phyloP scores from a whole-genome alignment of 2,329 filamentous ascomycete genomes.

The Calonectria henricotiae region DNA sequence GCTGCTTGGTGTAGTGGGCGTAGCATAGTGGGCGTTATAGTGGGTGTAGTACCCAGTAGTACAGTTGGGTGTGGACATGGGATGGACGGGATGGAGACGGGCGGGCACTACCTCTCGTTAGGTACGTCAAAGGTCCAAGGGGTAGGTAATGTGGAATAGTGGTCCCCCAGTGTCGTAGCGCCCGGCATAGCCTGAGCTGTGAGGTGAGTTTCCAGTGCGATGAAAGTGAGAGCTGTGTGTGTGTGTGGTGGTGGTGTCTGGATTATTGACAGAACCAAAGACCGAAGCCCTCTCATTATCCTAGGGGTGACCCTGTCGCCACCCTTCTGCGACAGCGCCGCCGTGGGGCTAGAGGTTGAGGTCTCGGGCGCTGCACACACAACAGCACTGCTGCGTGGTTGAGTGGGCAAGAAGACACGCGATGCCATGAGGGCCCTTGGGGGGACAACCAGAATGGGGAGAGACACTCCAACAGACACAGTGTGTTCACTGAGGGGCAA shows the following conservation, averaged over 20 bases:
- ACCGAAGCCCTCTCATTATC: constrained; percentile 34
- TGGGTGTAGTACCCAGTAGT: constrained; percentile 20
- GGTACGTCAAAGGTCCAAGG: constrained; percentile 36
- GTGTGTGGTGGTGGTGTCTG: constrained; percentile 42
- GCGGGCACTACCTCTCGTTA: constrained; percentile 46
- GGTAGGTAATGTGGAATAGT: constrained; percentile 32
- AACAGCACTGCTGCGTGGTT: constrained; percentile 14
- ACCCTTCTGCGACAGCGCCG: constrained; percentile 30
- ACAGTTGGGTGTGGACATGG: constrained; percentile 35
- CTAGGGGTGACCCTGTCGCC: constrained; percentile 38
- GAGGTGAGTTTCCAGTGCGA: constrained; percentile 22
- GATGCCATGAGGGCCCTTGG: constrained; percentile 21
- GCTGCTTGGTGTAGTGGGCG: constrained; percentile 28
- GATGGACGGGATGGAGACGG: constrained; percentile 47
- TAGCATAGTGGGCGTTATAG: constrained; percentile 29
- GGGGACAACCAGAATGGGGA: constrained; percentile 33
- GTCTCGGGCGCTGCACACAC: constrained; percentile 19
- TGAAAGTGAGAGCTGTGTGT: constrained; percentile 13
- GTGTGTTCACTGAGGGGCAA: constrained; percentile 40
- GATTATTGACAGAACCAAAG: constrained; percentile 9
- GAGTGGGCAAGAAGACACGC: constrained; percentile 35
- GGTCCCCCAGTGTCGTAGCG: constrained; percentile 32
- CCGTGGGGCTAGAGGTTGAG: constrained; percentile 29
- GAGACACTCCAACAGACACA: constrained; percentile 35
- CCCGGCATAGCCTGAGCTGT: constrained; percentile 28